These are phyloP conservation scores for Alliaria petiolata DNA, from an alignment of 345 rosid genomes.

Conservation along the genomic window DNA sequence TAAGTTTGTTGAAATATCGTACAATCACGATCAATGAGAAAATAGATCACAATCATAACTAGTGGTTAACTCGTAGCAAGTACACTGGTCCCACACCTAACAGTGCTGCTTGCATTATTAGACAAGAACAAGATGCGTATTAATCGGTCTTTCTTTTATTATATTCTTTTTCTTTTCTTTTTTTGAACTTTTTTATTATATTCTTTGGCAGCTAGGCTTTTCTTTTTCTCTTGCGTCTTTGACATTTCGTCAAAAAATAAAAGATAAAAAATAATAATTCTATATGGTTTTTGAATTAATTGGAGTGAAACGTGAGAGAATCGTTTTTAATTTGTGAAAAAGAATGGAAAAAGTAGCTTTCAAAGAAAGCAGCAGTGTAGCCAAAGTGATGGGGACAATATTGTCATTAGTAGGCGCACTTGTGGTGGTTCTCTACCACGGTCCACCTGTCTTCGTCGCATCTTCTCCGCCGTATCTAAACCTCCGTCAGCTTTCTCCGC, in stretches of 20 bases:
- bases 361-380: slow-evolving; percentile 56
- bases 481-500: slow-evolving; percentile 22
- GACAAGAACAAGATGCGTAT: neutral
- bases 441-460: slow-evolving; percentile 45
- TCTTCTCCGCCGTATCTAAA: slow-evolving; percentile 27
- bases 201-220: neutral
- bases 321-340: neutral
- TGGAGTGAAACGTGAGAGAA: neutral
- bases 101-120: slow-evolving; percentile 3
- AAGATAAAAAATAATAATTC: too few species aligned
- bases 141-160: neutral
- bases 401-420: slow-evolving; percentile 67
- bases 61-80: neutral
- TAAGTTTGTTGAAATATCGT: neutral
- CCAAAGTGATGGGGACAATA: slow-evolving; percentile 72
- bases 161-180: too few species aligned
- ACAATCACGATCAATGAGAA: neutral
- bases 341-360: slow-evolving; percentile 72
- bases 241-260: neutral
- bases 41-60: neutral
- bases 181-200: too few species aligned
- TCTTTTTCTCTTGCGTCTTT: neutral
- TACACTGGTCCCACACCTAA: neutral
- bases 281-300: neutral
- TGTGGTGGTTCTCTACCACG: slow-evolving; percentile 60